phyloP scores from a whole-genome alignment of 2,329 filamentous ascomycete species.

The Scytalidium lignicola region DNA sequence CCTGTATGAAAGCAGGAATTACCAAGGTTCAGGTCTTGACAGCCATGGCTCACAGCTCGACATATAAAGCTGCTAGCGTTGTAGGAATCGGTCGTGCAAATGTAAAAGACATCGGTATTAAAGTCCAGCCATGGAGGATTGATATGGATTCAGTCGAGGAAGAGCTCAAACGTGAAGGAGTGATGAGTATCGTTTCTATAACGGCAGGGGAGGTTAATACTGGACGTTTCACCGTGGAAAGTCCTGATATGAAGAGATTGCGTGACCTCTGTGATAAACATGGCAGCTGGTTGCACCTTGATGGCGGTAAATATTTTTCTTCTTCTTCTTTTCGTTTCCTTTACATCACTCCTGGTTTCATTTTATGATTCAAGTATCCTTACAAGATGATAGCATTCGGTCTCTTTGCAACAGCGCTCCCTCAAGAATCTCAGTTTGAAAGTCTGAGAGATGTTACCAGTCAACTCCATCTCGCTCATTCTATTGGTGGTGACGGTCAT shows the following conservation, averaged over 20 bases:
- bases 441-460: constrained; percentile 44
- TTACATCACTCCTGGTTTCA: no score
- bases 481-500: constrained; percentile 80
- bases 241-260: constrained; percentile 44
- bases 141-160: constrained; percentile 61
- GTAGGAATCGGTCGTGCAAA: constrained; percentile 70
- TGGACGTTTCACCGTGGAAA: constrained; percentile 66
- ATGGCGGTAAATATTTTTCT: constrained; percentile 52
- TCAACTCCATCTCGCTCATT: constrained; percentile 78
- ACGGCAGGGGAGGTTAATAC: constrained; percentile 90
- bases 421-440: constrained; percentile 50
- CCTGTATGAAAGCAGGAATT: constrained; percentile 59
- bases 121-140: constrained; percentile 60
- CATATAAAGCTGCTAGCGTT: constrained; percentile 77
- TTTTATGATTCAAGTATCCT: constrained; percentile 1
- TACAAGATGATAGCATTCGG: constrained; percentile 61
- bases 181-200: constrained; percentile 72
- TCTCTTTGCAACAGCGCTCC: constrained; percentile 67
- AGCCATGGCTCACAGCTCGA: constrained; percentile 76
- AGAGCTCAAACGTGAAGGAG: constrained; percentile 46
- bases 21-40: constrained; percentile 71
- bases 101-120: constrained; percentile 55
- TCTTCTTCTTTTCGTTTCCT: neutral
- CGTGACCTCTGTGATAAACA: constrained; percentile 67
- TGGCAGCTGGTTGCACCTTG: constrained; percentile 81